Evolutionary conservation across 2,329 filamentous ascomycete species (phyloP), one percentile per base, ranked within the genome.

Genomic region (Chalara sp.): DNA sequence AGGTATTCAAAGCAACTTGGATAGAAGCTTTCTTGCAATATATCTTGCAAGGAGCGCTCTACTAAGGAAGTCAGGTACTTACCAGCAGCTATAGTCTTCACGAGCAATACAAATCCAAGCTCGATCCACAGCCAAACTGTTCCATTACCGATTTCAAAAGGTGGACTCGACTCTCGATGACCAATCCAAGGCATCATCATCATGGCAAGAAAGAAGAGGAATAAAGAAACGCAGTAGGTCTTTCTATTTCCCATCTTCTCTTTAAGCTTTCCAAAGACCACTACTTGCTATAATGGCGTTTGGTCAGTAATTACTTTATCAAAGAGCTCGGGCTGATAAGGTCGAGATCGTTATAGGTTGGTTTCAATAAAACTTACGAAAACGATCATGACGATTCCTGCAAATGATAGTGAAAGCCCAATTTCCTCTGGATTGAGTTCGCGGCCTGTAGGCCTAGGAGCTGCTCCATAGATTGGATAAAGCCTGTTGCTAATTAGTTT

Each of bases 61-160:
- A 96, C 80, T 2, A 92, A 89, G 62, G 89, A 91, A 2, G 91
- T 95, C 53, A 99, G 67, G 0, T 92, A 92, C 6, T 89, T 90
- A 0, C 99, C 90, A 95, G 76, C 83, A 51, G 89, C 89, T 7
- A 96, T 83, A 10, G 92, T 96, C 70, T 96, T 97, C 50, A 96
- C 71, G 10, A 96, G 78, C 41, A 99, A 71, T 0, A 95, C 82
- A 11, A 81, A 65, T 0, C 87, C 89, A n/a, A 97, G 70, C 66
- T 97, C 89, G 4, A 80, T 64, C 69, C 90, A 95, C 29, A 97
- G 69, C 79, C 87, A 87, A 0, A 75, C 69, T 44, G 81, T 83
- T 35, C 86, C 84, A 5, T 71, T 76, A 0, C 80, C 80, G 5
- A 85, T 59, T 0, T 81, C 81, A 44, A 83, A 73, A 1, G 71